phyloP scores from a whole-genome alignment of 106 monocot species.

The Xerophyta viscosa region DNA sequence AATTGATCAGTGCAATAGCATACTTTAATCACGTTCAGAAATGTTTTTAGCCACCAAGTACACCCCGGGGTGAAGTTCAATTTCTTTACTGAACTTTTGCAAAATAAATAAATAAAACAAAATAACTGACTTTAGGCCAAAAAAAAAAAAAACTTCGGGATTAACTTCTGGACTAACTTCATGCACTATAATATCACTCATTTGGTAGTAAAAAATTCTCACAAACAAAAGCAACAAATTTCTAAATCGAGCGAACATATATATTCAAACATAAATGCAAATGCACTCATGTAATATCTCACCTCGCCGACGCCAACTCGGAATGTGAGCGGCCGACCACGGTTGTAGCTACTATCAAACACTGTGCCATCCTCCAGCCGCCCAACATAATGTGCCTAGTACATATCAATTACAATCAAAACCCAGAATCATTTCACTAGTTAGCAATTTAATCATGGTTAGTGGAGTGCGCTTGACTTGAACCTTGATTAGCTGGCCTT shows the following conservation, averaged over 20 bases:
- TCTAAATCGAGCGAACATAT: not conserved
- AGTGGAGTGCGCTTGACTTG: not conserved
- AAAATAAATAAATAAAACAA: too few relatives aligned
- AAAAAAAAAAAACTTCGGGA: too few relatives aligned
- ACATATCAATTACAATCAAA: not conserved
- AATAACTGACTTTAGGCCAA: too few relatives aligned
- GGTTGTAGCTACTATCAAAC: slow-evolving; percentile 82
- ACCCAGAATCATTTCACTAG: not conserved
- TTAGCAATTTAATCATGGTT: not conserved
- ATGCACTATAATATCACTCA: too few relatives aligned
- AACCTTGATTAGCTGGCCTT: slow-evolving; percentile 95
- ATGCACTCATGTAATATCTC: not conserved
- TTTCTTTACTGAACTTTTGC: too few relatives aligned
- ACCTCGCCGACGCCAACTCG: slow-evolving; percentile 93
- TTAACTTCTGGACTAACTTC: too few relatives aligned
- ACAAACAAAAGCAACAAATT: too few relatives aligned
- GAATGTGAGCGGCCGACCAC: slow-evolving; percentile 72
- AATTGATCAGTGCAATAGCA: too few relatives aligned
- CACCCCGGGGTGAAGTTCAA: too few relatives aligned
- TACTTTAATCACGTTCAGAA: too few relatives aligned
- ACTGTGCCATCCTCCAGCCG: slow-evolving; percentile 86
- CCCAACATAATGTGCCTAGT: slow-evolving; percentile 85
- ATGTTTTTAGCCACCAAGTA: too few relatives aligned
- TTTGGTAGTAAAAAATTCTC: too few relatives aligned
- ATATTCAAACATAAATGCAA: not conserved